Percentiles rank a stretch among this genome's conserved stretches.
phyloP scores from a whole-genome alignment of 2,329 filamentous ascomycete species.

The Intubia oerlemansii region DNA sequence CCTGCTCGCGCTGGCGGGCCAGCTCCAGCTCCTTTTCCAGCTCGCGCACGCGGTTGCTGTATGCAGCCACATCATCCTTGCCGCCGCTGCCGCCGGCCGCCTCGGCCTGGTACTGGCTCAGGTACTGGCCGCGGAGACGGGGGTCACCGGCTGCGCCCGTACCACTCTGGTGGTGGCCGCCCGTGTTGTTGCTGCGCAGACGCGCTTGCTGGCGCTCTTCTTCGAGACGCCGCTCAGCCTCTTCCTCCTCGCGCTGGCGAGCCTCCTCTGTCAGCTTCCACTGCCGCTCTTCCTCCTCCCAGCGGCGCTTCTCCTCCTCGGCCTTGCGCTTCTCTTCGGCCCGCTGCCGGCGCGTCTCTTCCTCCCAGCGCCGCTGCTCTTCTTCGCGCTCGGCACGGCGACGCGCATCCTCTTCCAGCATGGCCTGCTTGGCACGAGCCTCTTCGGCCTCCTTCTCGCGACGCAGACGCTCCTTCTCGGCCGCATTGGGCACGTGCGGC shows the following conservation, averaged over 20 bases:
- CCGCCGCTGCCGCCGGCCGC: conserved; percentile 14
- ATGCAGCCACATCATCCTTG: conserved; percentile 14
- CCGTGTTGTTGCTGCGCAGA: conserved; percentile 31
- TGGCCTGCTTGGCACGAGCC: conserved; percentile 33
- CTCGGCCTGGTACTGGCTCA: conserved; percentile 70
- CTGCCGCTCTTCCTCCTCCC: conserved; percentile 42
- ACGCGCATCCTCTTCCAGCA: conserved; percentile 24
- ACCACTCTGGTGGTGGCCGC: conserved; percentile 10
- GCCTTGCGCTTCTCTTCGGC: conserved; percentile 32
- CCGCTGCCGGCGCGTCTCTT: conserved; percentile 36
- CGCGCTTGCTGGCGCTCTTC: conserved; percentile 44
- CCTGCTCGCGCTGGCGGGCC: conserved; percentile 38
- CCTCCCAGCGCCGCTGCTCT: conserved; percentile 46
- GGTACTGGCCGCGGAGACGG: conserved; percentile 58
- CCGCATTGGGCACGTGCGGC: conserved; percentile 58
- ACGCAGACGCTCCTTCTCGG: conserved; percentile 58
- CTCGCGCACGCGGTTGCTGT: conserved; percentile 53
- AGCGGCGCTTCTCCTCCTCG: conserved; percentile 41
- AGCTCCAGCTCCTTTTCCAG: conserved; percentile 52
- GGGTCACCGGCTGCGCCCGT: conserved; percentile 23
- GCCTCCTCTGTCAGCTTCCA: conserved; percentile 55
- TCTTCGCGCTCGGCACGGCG: conserved; percentile 27
- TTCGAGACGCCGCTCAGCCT: conserved; percentile 43
- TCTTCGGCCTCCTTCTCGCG: conserved; percentile 35
- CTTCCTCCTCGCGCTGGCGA: conserved; percentile 47